These are phyloP conservation scores for Metarhizium rileyi DNA, from an alignment of 2,329 filamentous ascomycete species.

Conservation along the genomic window DNA sequence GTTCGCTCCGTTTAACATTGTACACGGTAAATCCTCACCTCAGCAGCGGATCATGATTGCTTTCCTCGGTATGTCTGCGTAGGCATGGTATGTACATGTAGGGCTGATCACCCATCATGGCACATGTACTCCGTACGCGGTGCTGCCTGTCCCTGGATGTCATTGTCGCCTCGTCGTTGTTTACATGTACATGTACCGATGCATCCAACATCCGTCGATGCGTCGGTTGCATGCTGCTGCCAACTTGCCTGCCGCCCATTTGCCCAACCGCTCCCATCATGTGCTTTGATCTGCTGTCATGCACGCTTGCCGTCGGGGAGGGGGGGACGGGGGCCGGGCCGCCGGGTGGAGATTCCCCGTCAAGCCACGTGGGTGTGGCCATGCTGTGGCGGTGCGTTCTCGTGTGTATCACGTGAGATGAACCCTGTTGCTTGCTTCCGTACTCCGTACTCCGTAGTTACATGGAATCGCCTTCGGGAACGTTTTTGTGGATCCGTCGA, in stretches of 20 bases:
- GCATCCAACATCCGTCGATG: background rate
- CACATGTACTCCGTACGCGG: background rate
- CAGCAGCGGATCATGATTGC: no score
- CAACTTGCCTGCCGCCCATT: background rate
- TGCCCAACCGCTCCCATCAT: background rate
- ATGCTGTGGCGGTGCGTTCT: background rate
- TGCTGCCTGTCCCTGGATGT: background rate
- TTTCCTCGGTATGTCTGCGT: no score
- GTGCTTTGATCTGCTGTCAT: background rate
- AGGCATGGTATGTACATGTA: background rate
- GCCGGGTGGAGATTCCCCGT: background rate
- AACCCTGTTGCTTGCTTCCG: background rate
- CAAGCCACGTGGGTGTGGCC: background rate
- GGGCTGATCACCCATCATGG: background rate
- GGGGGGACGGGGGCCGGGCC: no score
- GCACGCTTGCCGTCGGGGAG: background rate
- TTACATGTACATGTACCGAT: background rate
- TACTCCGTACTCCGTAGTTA: no score
- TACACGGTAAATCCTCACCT: no score
- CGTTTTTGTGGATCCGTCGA: no score
- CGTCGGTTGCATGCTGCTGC: background rate
- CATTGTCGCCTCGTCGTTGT: background rate
- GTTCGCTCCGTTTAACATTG: no score
- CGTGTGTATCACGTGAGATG: background rate
- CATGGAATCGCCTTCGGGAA: no score